phyloP scores from a whole-genome alignment of 768 basidiomycete species.

The Rhizopogon rudus region DNA sequence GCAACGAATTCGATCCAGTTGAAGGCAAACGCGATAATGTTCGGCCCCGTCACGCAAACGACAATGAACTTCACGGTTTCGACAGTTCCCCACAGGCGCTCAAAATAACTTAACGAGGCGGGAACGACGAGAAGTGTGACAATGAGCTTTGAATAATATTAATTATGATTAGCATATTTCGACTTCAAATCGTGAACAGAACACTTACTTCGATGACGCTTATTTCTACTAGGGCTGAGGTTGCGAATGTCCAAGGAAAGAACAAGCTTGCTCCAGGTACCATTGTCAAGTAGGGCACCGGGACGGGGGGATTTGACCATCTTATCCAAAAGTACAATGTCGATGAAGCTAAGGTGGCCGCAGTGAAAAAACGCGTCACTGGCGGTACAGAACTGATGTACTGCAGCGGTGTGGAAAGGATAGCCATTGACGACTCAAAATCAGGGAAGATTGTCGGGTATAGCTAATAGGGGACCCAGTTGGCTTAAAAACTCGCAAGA shows the following conservation, averaged over 20 bases:
- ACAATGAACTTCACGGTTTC: slow-evolving; percentile 85
- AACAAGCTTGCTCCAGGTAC: slow-evolving; percentile 78
- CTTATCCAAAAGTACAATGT: slow-evolving; percentile 60
- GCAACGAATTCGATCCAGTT: slow-evolving; percentile 84
- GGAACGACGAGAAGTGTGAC: slow-evolving; percentile 75
- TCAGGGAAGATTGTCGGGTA: neutral
- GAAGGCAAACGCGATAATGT: slow-evolving; percentile 83
- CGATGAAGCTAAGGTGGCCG: slow-evolving; percentile 52
- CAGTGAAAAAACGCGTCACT: slow-evolving; percentile 70
- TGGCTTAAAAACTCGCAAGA: neutral
- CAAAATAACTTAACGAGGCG: slow-evolving; percentile 83
- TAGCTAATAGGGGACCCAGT: neutral
- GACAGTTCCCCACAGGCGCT: slow-evolving; percentile 88
- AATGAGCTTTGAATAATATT: slow-evolving; percentile 50
- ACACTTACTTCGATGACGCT: slow-evolving; percentile 74
- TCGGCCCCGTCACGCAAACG: slow-evolving; percentile 73
- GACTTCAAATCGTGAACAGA: neutral
- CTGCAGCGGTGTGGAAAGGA: slow-evolving; percentile 67
- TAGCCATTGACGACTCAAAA: slow-evolving; percentile 48
- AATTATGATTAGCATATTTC: slow-evolving; percentile 1
- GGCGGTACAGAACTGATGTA: slow-evolving; percentile 71
- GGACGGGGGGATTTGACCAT: slow-evolving; percentile 40
- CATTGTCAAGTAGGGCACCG: slow-evolving; percentile 67
- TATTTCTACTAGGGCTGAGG: slow-evolving; percentile 82
- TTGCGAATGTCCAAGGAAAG: slow-evolving; percentile 93